phyloP scores from a whole-genome alignment of 78 protist species.

The Chrysochromulina tobinii region DNA sequence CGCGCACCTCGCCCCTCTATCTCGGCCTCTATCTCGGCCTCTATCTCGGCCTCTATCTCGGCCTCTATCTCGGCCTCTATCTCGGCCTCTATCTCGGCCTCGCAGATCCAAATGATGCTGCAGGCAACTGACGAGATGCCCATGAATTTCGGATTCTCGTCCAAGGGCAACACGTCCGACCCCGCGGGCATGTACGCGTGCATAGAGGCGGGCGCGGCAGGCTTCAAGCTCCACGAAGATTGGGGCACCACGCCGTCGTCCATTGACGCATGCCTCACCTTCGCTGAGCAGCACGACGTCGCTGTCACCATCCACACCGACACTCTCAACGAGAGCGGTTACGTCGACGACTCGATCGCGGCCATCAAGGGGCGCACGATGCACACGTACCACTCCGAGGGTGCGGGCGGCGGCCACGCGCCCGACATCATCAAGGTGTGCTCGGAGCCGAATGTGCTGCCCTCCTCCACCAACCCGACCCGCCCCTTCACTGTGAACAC shows the following conservation, averaged over 20 bases:
- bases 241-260: conserved; percentile 57
- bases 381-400: conserved; percentile 63
- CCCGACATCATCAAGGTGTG: conserved; percentile 56
- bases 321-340: conserved; percentile 56
- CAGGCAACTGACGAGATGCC: conserved; percentile 50
- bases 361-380: conserved; percentile 54
- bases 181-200: conserved; percentile 25
- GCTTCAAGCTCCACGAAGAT: conserved; percentile 55
- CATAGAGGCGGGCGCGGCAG: conserved; percentile 31
- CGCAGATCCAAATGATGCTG: conserved; percentile 46
- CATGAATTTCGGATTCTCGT: conserved; percentile 50
- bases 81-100: too few species aligned
- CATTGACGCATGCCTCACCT: conserved; percentile 42
- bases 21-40: too few species aligned
- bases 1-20: too few species aligned
- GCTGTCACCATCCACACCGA: conserved; percentile 58
- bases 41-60: too few species aligned
- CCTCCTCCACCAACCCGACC: conserved; percentile 57
- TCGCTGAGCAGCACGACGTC: conserved; percentile 51
- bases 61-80: too few species aligned
- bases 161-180: conserved; percentile 48
- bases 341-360: conserved; percentile 49
- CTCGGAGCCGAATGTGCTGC: conserved; percentile 33
- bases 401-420: conserved; percentile 64
- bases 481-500: conserved; percentile 36